Conservation (phyloP, 2,329 filamentous ascomycete genomes). For the Cordyceps tenuipes region DNA sequence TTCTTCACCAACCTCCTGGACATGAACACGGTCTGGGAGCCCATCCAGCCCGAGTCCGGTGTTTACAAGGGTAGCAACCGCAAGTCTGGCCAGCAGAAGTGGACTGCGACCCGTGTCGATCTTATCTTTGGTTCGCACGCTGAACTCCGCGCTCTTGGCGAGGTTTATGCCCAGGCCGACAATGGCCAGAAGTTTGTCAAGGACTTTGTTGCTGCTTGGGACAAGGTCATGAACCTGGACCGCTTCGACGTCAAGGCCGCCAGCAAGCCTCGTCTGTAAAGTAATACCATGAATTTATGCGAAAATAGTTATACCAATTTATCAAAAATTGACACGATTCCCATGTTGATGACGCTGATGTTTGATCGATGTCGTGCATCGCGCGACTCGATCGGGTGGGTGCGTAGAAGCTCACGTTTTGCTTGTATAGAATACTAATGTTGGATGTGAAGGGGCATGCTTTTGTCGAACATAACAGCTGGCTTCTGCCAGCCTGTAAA, state of each 20-base stretch:
- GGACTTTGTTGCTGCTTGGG: slow-evolving; percentile 65
- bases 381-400: background rate
- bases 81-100: slow-evolving; percentile 58
- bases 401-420: background rate
- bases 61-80: slow-evolving; percentile 56
- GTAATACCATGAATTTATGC: slow-evolving; percentile 2
- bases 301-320: slow-evolving; percentile 1
- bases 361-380: background rate
- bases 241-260: slow-evolving; percentile 45
- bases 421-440: background rate
- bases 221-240: slow-evolving; percentile 67
- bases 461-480: too few relatives aligned
- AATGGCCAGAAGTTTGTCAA: slow-evolving; percentile 55
- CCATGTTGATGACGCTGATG: background rate
- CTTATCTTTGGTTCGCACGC: slow-evolving; percentile 66
- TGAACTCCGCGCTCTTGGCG: slow-evolving; percentile 61
- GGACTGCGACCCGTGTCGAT: slow-evolving; percentile 60
- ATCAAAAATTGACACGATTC: background rate
- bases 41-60: slow-evolving; percentile 37
- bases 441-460: background rate
- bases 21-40: slow-evolving; percentile 51
- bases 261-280: slow-evolving; percentile 7
- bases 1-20: slow-evolving; percentile 77
- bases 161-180: slow-evolving; percentile 59
- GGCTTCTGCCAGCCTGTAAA: too few relatives aligned